Evolutionary conservation across 116 monocot genomes (phyloP), one percentile per base, ranked within the genome.

Genomic region (Zostera marina): DNA sequence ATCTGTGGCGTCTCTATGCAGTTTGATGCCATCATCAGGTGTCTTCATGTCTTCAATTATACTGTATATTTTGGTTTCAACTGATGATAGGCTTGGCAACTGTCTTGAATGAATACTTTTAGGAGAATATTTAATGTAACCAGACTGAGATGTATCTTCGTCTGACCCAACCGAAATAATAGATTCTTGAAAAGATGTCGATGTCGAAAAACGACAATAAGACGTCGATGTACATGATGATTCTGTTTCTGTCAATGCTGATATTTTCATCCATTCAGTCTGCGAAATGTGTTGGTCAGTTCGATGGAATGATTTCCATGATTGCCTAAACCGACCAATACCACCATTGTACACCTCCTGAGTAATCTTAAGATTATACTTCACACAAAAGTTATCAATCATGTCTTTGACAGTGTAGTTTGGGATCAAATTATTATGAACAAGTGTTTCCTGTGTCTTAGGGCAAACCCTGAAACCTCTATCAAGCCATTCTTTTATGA

Each of bases 341-440:
- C 52, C 68, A 57, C 70, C 53, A 21, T 68, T 71, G 42, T 70
- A 83, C 32, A 60, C 13, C 1, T 83, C 87, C 53, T 84, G 81
- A 39, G 84, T 78, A 42, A 81, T 63, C 54, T 72, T 81, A 25
- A 84, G 81, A 40, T 79, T 76, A 72, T 92, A 81, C 48, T 72
- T 78, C 23, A 84, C 83, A 14, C 87, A 87, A 87, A 87, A 92
- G 70, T 81, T 87, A 23, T 70, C 83, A 63, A 92, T 87, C 60
- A 87, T 66, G 45, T 70, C 77, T 61, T 92, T 92, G 41, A 92
- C 92, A 25, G 92, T 87, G 60, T 81, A 87, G 59, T 92, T 92
- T 14, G 92, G 92, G 68, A 84, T 92, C 70, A 92, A 74, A 62
- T 83, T 92, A 41, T 71, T 80, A 54, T 84, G 87, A 1, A 40